Conservation (phyloP, 352 stramenopile genomes). For the Phytophthora quininea region DNA sequence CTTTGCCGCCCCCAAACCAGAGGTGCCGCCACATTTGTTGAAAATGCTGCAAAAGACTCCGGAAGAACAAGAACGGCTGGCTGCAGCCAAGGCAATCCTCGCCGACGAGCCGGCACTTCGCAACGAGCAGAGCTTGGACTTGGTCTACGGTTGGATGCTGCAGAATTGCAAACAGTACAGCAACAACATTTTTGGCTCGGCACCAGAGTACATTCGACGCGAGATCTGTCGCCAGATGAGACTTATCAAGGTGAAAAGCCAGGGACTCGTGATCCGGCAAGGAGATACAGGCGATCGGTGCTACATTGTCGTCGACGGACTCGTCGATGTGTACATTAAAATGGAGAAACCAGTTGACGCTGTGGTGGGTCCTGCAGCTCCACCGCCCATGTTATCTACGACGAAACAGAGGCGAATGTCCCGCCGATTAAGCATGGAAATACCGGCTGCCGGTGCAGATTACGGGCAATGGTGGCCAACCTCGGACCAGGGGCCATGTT, state of each 20-base stretch:
- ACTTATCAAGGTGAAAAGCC: constrained; percentile 60
- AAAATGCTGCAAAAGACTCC: constrained; percentile 64
- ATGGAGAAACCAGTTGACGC: constrained; percentile 48
- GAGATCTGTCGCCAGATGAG: constrained; percentile 83
- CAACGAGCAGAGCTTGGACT: constrained; percentile 70
- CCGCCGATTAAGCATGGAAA: constrained; percentile 24
- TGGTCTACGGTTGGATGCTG: constrained; percentile 83
- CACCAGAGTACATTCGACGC: constrained; percentile 76
- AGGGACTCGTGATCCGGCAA: constrained; percentile 69
- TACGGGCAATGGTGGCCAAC: constrained; percentile 65
- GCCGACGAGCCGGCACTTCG: constrained; percentile 52
- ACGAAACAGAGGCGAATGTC: constrained; percentile 28
- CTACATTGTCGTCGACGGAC: constrained; percentile 80
- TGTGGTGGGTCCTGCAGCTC: constrained; percentile 9
- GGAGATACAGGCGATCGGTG: constrained; percentile 75
- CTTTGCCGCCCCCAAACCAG: constrained; percentile 20
- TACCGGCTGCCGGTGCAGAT: constrained; percentile 27
- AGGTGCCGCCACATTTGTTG: constrained; percentile 54
- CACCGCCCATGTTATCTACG: constrained; percentile 18
- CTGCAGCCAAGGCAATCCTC: constrained; percentile 59
- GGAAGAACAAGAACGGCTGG: constrained; percentile 57
- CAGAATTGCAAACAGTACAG: constrained; percentile 83
- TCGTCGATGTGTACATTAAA: constrained; percentile 76
- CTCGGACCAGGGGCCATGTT: constrained; percentile 78
- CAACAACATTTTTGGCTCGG: constrained; percentile 82